These are phyloP conservation scores for Penicillium vulpinum DNA, from an alignment of 2,329 filamentous ascomycete genomes.

Conservation along the genomic window DNA sequence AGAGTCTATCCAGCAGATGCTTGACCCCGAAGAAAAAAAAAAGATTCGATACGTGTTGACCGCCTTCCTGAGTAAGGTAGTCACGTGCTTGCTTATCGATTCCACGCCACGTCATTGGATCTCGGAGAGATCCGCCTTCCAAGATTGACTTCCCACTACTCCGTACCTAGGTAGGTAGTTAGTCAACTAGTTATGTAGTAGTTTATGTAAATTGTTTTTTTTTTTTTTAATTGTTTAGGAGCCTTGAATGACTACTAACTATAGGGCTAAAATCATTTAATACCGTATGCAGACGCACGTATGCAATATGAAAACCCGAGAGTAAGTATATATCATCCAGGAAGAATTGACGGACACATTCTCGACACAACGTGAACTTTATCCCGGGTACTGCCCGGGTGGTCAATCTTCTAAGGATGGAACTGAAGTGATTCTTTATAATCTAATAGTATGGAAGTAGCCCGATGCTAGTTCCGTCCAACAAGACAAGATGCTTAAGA, in stretches of 20 bases:
- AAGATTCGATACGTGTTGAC: constrained; percentile 5
- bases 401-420: not conserved
- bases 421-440: not conserved
- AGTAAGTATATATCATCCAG: not conserved
- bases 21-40: constrained; percentile 8
- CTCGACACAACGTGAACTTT: not conserved
- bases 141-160: too few relatives aligned
- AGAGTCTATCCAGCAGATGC: constrained; percentile 1
- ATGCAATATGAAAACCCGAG: too few relatives aligned
- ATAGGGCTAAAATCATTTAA: not conserved
- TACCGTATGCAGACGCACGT: not conserved
- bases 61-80: not conserved
- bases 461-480: not conserved
- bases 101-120: constrained; percentile 10
- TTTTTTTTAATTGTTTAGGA: too few relatives aligned
- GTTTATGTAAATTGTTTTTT: too few relatives aligned
- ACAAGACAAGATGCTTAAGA: not conserved
- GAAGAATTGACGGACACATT: not conserved
- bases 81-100: constrained; percentile 40
- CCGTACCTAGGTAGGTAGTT: too few relatives aligned
- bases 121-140: not conserved
- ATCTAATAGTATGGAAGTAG: not conserved
- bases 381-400: not conserved
- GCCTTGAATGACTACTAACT: too few relatives aligned
- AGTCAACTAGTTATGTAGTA: too few relatives aligned